A percentile compares a stretch with the other conserved stretches of the same genome.
Conservation (phyloP, 768 basidiomycete species). For the Kwoniella sp. region DNA sequence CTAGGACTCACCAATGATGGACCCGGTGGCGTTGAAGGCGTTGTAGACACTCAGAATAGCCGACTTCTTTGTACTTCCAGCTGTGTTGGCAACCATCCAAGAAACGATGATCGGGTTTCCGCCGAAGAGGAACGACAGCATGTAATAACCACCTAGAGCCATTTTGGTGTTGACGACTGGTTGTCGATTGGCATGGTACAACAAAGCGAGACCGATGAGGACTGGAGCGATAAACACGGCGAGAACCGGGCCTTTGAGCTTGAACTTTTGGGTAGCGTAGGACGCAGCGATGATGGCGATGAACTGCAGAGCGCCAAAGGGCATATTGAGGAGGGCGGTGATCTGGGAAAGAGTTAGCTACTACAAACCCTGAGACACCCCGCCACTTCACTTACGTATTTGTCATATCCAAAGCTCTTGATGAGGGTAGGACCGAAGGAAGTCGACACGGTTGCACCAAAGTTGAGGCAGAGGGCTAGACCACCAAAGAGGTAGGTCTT, state of each 20-base stretch:
- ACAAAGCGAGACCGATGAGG: slow-evolving; percentile 43
- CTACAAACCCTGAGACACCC: slow-evolving; percentile 3
- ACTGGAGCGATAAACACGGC: slow-evolving; percentile 36
- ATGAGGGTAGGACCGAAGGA: slow-evolving; percentile 43
- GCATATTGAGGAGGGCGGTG: slow-evolving; percentile 62
- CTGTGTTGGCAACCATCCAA: slow-evolving; percentile 55
- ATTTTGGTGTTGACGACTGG: slow-evolving; percentile 26
- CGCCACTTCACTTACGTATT: slow-evolving; percentile 14
- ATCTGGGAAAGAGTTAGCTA: slow-evolving; percentile 39
- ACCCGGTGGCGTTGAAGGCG: slow-evolving; percentile 23
- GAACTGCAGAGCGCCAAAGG: slow-evolving; percentile 59
- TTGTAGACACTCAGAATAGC: slow-evolving; percentile 43
- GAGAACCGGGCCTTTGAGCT: slow-evolving; percentile 41
- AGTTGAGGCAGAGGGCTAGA: slow-evolving; percentile 20
- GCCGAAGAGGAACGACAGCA: slow-evolving; percentile 52
- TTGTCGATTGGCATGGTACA: slow-evolving; percentile 37
- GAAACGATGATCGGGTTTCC: slow-evolving; percentile 53
- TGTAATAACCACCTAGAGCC: slow-evolving; percentile 54
- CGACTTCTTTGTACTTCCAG: slow-evolving; percentile 47
- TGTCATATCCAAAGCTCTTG: slow-evolving; percentile 33
- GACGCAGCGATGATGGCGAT: slow-evolving; percentile 43
- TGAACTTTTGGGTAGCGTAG: slow-evolving; percentile 40
- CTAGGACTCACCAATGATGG: slow-evolving; percentile 8
- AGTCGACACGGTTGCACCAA: slow-evolving; percentile 29
- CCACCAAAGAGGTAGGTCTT: slow-evolving; percentile 32